Conservation (phyloP, 1,284 basidiomycete genomes). For the Melampsora americana region DNA sequence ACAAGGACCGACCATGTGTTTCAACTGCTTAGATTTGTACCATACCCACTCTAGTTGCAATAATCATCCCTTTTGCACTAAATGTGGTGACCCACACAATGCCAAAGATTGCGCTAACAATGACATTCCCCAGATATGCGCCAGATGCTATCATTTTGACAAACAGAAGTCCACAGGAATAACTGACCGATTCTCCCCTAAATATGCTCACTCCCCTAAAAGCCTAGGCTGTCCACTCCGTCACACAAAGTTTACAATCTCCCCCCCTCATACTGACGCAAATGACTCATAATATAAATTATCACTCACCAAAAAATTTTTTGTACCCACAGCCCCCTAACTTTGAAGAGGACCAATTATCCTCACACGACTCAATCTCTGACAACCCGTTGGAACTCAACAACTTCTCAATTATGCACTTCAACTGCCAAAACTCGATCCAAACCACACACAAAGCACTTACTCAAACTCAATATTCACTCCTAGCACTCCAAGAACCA, state of each 20-base stretch:
- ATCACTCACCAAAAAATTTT: no score
- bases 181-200: no score
- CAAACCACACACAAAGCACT: not conserved
- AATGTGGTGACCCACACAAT: slow-evolving; percentile 5
- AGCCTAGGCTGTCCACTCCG: no score
- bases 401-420: not conserved
- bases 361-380: no score
- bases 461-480: not conserved
- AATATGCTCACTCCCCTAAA: no score
- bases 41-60: not conserved
- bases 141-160: no score
- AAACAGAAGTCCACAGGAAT: no score
- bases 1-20: slow-evolving; percentile 10
- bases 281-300: no score
- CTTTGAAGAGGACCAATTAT: no score
- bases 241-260: no score
- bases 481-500: not conserved
- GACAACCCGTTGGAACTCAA: no score
- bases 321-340: not conserved
- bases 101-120: slow-evolving; percentile 6
- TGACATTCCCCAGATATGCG: not conserved
- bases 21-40: slow-evolving; percentile 8
- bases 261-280: no score
- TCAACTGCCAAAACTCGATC: slow-evolving; percentile 2
- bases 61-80: not conserved